These are phyloP conservation scores for Ambrosia hybrid DNA, from an alignment of 140 eudicot genomes.

Conservation along the genomic window DNA sequence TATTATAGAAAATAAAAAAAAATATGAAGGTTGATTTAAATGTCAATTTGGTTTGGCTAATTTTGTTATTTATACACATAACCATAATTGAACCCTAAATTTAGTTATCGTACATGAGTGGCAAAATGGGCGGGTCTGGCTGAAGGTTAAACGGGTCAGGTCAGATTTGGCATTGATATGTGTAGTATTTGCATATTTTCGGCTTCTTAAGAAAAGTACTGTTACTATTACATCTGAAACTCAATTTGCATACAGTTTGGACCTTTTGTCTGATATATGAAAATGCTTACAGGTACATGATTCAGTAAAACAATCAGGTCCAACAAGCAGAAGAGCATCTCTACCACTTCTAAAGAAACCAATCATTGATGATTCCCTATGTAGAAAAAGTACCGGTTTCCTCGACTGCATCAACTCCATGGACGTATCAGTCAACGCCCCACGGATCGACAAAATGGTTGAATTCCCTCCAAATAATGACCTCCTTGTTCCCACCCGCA, in stretches of 20 bases:
- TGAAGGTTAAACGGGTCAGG: not conserved
- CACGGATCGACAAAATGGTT: conserved; percentile 79
- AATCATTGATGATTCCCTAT: conserved; percentile 28
- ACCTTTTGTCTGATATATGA: conserved; percentile 11
- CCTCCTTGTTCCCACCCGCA: conserved; percentile 35
- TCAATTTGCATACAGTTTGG: not conserved
- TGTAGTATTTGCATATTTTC: conserved; percentile 3
- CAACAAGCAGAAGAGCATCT: conserved; percentile 71
- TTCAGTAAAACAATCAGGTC: conserved; percentile 51
- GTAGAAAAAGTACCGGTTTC: conserved; percentile 38
- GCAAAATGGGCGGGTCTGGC: conserved; percentile 9
- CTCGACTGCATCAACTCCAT: conserved; percentile 56
- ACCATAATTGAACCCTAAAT: not conserved
- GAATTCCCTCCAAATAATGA: conserved; percentile 60
- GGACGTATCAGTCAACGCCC: conserved; percentile 88
- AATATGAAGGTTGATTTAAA: not conserved
- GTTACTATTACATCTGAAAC: no score
- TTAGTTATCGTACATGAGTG: not conserved
- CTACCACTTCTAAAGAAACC: conserved; percentile 54
- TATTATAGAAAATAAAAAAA: no score
- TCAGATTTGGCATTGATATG: not conserved
- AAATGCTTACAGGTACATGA: conserved; percentile 44
- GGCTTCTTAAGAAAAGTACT: not conserved
- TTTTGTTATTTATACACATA: not conserved
- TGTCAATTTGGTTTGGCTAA: not conserved